A percentile compares a stretch with the other conserved stretches of the same genome.
Evolutionary conservation across 208 protist species (phyloP).

Genomic region (Leishmania martiniquensis): DNA sequence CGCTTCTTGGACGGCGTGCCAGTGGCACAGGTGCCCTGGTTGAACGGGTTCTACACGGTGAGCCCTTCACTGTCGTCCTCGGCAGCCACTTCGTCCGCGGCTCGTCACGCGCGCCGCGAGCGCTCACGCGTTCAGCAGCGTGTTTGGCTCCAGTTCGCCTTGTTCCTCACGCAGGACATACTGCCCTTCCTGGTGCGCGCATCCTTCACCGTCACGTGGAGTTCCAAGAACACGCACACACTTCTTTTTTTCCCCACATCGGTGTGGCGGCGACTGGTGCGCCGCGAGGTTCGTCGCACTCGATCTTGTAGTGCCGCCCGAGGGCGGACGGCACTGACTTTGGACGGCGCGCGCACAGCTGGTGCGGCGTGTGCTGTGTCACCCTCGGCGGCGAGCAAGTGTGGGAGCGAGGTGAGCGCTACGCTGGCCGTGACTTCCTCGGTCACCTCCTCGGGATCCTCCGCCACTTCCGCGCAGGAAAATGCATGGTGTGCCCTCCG

Average conservation of each 20-base stretch:
- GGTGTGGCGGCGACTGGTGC: conserved; percentile 58
- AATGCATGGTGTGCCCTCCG: conserved; percentile 1
- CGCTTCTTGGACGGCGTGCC: conserved; percentile 60
- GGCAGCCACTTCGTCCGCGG: conserved; percentile 12
- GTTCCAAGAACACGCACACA: conserved; percentile 42
- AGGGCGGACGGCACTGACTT: neutral
- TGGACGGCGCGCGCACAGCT: neutral
- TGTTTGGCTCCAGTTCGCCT: conserved; percentile 61
- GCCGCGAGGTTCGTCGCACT: conserved; percentile 38
- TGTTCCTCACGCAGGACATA: conserved; percentile 72
- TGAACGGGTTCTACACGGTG: conserved; percentile 53
- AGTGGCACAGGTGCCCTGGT: conserved; percentile 69
- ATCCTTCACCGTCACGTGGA: conserved; percentile 70
- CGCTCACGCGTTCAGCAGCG: conserved; percentile 74
- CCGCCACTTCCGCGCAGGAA: neutral
- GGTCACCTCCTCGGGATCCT: neutral
- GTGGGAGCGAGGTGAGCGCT: neutral
- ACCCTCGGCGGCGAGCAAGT: neutral
- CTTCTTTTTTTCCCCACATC: conserved; percentile 58
- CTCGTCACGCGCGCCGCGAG: conserved; percentile 22
- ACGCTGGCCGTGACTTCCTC: neutral
- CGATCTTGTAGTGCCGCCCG: neutral
- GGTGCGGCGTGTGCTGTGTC: neutral
- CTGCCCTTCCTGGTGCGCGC: conserved; percentile 58
- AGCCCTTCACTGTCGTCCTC: neutral